These are phyloP conservation scores for Fagopyrum esculentum DNA, from an alignment of 148 eudicot species.

Conservation along the genomic window DNA sequence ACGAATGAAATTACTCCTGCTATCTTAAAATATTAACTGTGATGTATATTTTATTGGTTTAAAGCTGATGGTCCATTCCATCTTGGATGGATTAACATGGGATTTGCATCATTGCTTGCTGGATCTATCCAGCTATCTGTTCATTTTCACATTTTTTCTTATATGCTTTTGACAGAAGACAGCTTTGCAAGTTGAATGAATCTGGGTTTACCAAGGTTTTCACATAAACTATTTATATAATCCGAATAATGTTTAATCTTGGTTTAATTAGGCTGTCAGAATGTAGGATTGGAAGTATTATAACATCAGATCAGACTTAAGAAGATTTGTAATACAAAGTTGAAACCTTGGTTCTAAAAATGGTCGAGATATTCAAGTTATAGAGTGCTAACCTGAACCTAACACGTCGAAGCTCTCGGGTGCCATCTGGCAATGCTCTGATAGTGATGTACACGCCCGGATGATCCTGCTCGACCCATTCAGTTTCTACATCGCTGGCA, in stretches of 20 bases:
- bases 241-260: background rate
- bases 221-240: background rate
- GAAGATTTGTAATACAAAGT: background rate
- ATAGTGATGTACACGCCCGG: constrained; percentile 92
- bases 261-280: background rate
- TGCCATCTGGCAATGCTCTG: constrained; percentile 75
- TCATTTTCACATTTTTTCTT: background rate
- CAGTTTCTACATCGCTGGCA: constrained; percentile 79
- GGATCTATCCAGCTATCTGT: constrained; percentile 11
- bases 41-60: background rate
- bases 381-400: constrained; percentile 63
- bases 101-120: constrained; percentile 11
- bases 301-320: background rate
- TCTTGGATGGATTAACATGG: constrained; percentile 9
- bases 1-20: background rate
- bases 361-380: background rate
- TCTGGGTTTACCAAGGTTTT: background rate
- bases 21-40: constrained; percentile 8
- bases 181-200: constrained; percentile 3
- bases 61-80: constrained; percentile 10
- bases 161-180: constrained; percentile 5
- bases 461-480: constrained; percentile 98
- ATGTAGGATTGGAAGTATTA: too few relatives aligned
- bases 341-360: background rate
- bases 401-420: constrained; percentile 85